A percentile compares a stretch with the other conserved stretches of the same genome.
Conservation (phyloP, 352 stramenopile species). For the Pythium dissimile region DNA sequence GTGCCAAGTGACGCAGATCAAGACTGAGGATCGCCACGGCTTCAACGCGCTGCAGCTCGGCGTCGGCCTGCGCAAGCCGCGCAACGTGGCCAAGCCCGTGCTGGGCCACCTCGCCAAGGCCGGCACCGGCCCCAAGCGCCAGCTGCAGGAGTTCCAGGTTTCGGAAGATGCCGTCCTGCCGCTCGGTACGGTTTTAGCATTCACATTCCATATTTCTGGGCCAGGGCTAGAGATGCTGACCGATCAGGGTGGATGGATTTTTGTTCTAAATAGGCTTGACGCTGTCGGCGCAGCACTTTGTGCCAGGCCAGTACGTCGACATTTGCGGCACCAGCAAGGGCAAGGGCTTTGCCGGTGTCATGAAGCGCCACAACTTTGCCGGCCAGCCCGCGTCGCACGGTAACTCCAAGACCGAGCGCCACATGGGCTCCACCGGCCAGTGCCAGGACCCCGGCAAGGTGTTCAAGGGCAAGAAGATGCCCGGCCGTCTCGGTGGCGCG, state of each 20-base stretch:
- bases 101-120: conserved; percentile 91
- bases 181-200: conserved; percentile 42
- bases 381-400: conserved; percentile 97
- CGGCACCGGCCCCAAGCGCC: conserved; percentile 90
- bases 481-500: conserved; percentile 94
- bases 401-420: conserved; percentile 96
- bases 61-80: conserved; percentile 93
- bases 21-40: conserved; percentile 91
- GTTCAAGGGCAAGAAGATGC: conserved; percentile 99
- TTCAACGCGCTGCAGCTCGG: conserved; percentile 96
- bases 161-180: conserved; percentile 87
- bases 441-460: conserved; percentile 98
- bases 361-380: conserved; percentile 98
- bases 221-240: neutral
- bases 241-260: neutral
- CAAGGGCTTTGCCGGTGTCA: conserved; percentile 93
- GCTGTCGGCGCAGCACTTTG: conserved; percentile 97
- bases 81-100: conserved; percentile 94
- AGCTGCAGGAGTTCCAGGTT: conserved; percentile 95
- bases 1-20: conserved; percentile 95
- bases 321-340: conserved; percentile 92
- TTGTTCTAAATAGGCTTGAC: conserved; percentile 42
- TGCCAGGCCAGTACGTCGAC: conserved; percentile 97
- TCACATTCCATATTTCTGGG: neutral
- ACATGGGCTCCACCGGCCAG: conserved; percentile 96